Evolutionary conservation across 106 monocot species (phyloP).

Genomic region (Dioscorea dumetorum): DNA sequence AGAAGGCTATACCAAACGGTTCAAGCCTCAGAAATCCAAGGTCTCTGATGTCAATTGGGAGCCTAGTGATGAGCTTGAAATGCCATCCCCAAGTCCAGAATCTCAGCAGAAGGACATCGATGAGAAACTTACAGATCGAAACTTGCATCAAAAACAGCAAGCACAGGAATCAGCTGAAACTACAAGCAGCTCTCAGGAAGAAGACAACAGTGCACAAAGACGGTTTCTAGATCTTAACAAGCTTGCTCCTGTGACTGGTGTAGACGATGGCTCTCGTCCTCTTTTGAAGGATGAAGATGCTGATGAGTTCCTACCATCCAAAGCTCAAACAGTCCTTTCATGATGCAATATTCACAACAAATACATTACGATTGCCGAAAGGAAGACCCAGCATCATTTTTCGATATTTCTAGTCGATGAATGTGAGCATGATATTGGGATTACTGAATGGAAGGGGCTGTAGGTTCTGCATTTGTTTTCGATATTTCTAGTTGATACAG

Average conservation of each 20-base stretch:
- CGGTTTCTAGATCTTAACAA: slow-evolving; percentile 86
- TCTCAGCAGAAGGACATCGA: slow-evolving; percentile 26
- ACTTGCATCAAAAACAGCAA: slow-evolving; percentile 8
- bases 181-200: slow-evolving; percentile 11
- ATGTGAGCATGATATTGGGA: too few relatives aligned
- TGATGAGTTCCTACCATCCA: too few relatives aligned
- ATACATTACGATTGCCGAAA: too few relatives aligned
- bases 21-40: slow-evolving; percentile 17
- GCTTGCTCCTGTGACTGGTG: slow-evolving; percentile 69
- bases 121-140: slow-evolving; percentile 22
- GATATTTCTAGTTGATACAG: too few relatives aligned
- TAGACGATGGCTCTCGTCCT: slow-evolving; percentile 48
- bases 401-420: too few relatives aligned
- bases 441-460: too few relatives aligned
- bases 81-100: slow-evolving; percentile 45
- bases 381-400: too few relatives aligned
- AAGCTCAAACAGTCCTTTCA: too few relatives aligned
- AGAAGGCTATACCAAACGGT: slow-evolving; percentile 31
- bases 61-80: slow-evolving; percentile 43
- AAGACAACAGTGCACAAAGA: slow-evolving; percentile 21
- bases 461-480: too few relatives aligned
- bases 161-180: slow-evolving; percentile 17
- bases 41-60: slow-evolving; percentile 37
- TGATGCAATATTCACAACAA: too few relatives aligned
- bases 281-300: slow-evolving; percentile 34